Evolutionary conservation across 805 yeast species (phyloP), one percentile per base, ranked within the genome.

Genomic region (Lipomyces sp.): DNA sequence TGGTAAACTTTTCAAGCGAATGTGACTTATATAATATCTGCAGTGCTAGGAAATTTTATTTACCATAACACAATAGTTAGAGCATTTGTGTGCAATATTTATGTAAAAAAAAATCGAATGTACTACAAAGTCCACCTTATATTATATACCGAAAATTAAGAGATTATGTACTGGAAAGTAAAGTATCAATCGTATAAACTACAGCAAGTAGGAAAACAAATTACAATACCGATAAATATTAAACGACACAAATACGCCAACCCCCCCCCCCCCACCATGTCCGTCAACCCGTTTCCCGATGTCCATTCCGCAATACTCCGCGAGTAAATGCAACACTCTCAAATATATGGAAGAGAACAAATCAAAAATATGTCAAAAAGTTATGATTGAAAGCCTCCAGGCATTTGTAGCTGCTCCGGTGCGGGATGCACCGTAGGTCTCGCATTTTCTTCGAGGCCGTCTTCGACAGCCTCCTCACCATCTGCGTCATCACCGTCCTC

Each of bases 1-100:
- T 65, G 69, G 69, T 65, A 50, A 35, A 42, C 8, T 13, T 42
- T 24, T 24, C 24, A 24, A 24, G 24, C 24, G 24, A 24, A 24
- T 24, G 1, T 24, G 24, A 1, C 24, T 1, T 24, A 24, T 24
- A 24, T 24, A 24, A 24, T 24, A 1, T 24, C 24, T 24, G 24
- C 1, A 1, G 24, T 24, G 24, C 24, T 24, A 24, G 24, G 24
- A 24, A 24, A 24, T 24, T 1, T 24, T 24, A 24, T 24, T 24
- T 24, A 24, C 24, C 24, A 24, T 24, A 24, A 24, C 24, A 24
- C 24, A 24, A 24, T 24, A 24, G 24, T 24, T 24, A 24, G 24
- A 24, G 24, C 24, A 24, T 24, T 24, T 24, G 24, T 24, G 1
- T 24, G 24, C 24, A 24, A 24, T 24, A 24, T 24, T 24, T 24